Evolutionary conservation across 345 rosid species (phyloP).

Genomic region (Aquilaria sinensis): DNA sequence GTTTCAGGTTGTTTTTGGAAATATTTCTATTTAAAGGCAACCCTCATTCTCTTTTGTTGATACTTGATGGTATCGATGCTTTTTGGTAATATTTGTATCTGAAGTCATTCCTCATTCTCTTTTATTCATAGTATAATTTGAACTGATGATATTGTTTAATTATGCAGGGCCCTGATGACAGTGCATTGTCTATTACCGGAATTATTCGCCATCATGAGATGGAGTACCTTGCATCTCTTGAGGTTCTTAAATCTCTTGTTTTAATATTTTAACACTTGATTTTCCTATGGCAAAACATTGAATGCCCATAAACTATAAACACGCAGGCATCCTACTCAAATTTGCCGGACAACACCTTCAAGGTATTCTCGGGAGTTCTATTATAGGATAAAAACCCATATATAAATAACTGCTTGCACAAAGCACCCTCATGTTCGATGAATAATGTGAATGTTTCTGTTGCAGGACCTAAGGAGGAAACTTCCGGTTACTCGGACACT

Average conservation of each 20-base stretch:
- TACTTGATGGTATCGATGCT: not conserved
- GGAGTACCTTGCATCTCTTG: slow-evolving; percentile 80
- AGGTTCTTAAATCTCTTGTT: slow-evolving; percentile 39
- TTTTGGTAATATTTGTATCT: not conserved
- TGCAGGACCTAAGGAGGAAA: slow-evolving; percentile 95
- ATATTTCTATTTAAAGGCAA: not conserved
- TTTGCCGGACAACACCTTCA: slow-evolving; percentile 91
- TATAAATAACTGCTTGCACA: too few species aligned
- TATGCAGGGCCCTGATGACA: slow-evolving; percentile 82
- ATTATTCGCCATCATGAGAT: slow-evolving; percentile 85
- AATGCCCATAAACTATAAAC: not conserved
- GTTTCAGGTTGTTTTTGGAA: slow-evolving; percentile 53
- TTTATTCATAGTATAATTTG: too few species aligned
- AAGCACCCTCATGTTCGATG: too few species aligned
- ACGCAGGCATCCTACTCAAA: slow-evolving; percentile 85
- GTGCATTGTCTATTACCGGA: slow-evolving; percentile 57
- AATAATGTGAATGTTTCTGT: not conserved
- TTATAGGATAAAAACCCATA: too few species aligned
- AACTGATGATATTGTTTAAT: too few species aligned
- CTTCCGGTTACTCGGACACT: slow-evolving; percentile 93
- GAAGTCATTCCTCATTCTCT: not conserved
- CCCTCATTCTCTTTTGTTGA: not conserved
- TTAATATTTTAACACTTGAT: slow-evolving; percentile 3
- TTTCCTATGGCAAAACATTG: slow-evolving; percentile 3
- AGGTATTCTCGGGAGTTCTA: slow-evolving; percentile 33